Evolutionary conservation across 139 green algal genomes (phyloP).

Genomic region (Chlamydomonas sphaeroides): DNA sequence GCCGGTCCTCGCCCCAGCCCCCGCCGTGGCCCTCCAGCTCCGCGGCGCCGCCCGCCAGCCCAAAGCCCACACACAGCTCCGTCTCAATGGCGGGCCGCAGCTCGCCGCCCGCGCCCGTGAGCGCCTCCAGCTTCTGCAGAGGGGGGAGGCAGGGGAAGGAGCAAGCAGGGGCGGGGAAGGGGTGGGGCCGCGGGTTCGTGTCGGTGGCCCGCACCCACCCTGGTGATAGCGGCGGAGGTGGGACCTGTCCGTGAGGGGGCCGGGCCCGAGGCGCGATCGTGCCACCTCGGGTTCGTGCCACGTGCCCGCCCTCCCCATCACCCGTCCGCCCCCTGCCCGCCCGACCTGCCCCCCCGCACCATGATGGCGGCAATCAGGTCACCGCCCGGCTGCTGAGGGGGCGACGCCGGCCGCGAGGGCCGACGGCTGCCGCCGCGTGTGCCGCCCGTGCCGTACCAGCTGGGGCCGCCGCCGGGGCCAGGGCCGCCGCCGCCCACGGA

Average conservation of each 20-base stretch:
- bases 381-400: background rate
- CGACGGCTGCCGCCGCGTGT: background rate
- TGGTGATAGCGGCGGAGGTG: background rate
- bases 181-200: too few species aligned
- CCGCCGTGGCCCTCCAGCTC: background rate
- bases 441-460: too few species aligned
- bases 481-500: too few species aligned
- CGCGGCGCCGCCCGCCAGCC: background rate
- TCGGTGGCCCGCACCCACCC: too few species aligned
- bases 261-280: background rate
- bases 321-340: too few species aligned
- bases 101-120: constrained; percentile 9
- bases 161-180: background rate
- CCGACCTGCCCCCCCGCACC: background rate
- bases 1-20: background rate
- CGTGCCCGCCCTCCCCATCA: too few species aligned
- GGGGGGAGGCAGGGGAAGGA: background rate
- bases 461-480: too few species aligned
- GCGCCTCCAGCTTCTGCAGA: background rate
- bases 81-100: constrained; percentile 20
- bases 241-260: background rate
- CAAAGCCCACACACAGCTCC: background rate
- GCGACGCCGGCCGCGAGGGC: constrained; percentile 7
- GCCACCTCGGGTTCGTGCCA: too few species aligned
- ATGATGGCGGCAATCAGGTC: constrained; percentile 30